Evolutionary conservation across 1,284 basidiomycete species (phyloP).

Genomic region (Leccinum pachyderme): DNA sequence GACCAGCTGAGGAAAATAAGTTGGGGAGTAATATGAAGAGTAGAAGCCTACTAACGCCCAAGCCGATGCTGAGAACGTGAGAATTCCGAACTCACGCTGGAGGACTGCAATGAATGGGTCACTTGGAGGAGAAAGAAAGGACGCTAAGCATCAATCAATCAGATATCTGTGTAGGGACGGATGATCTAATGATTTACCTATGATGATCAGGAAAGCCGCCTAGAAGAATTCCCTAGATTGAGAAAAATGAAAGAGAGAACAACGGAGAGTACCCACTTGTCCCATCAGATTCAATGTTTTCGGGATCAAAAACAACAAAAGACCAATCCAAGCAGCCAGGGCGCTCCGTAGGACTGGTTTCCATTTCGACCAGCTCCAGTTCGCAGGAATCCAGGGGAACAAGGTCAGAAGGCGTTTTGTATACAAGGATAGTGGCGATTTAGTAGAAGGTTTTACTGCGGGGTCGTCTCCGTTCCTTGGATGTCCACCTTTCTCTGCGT

Average conservation of each 20-base stretch:
- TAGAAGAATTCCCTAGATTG: constrained; percentile 23
- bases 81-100: constrained; percentile 66
- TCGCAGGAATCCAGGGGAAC: constrained; percentile 56
- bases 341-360: constrained; percentile 69
- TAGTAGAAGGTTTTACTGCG: not conserved
- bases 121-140: constrained; percentile 65
- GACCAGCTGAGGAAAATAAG: constrained; percentile 49
- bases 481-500: constrained; percentile 2
- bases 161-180: not conserved
- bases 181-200: constrained; percentile 41
- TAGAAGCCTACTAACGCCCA: constrained; percentile 58
- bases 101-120: constrained; percentile 68
- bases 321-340: constrained; percentile 60
- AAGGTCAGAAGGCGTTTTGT: constrained; percentile 21
- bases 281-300: constrained; percentile 53
- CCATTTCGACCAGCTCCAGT: constrained; percentile 55
- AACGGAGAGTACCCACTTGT: constrained; percentile 41
- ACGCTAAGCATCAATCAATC: constrained; percentile 38
- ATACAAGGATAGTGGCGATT: not conserved
- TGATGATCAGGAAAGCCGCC: constrained; percentile 67
- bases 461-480: not conserved
- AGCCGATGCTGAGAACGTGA: constrained; percentile 47
- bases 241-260: constrained; percentile 1
- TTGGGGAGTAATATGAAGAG: not conserved
- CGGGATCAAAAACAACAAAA: constrained; percentile 64